phyloP scores from a whole-genome alignment of 768 basidiomycete species.

The Agrocybe praecox region DNA sequence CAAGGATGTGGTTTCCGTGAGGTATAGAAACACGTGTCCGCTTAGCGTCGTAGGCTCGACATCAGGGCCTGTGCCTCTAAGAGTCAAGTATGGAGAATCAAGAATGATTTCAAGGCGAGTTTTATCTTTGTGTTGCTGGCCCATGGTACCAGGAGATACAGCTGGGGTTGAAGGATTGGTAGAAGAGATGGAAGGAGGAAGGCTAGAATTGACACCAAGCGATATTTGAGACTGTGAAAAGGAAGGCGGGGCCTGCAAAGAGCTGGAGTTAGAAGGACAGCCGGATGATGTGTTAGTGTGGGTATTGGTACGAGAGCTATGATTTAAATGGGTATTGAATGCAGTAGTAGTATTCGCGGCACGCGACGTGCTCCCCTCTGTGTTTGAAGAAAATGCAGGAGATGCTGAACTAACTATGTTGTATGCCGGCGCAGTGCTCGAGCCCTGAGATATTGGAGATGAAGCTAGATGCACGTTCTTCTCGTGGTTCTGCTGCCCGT shows the following conservation, averaged over 20 bases:
- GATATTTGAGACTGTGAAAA: neutral
- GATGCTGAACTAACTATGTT: no score
- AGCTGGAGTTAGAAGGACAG: neutral
- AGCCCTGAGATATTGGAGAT: neutral
- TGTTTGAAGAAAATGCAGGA: no score
- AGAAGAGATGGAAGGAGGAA: neutral
- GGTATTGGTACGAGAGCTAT: neutral
- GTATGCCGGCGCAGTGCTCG: neutral
- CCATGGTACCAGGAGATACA: neutral
- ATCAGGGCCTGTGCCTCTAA: constrained; percentile 82
- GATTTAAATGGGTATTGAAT: neutral
- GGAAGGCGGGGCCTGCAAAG: neutral
- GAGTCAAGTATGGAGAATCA: constrained; percentile 65
- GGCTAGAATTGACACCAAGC: neutral
- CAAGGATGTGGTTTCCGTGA: constrained; percentile 81
- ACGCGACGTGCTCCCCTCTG: no score
- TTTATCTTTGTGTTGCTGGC: constrained; percentile 30
- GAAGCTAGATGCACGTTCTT: neutral
- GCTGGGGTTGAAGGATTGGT: neutral
- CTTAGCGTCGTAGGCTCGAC: constrained; percentile 81
- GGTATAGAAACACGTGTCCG: constrained; percentile 79
- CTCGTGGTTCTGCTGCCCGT: neutral
- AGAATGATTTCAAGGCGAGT: constrained; percentile 78
- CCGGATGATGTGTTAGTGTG: neutral
- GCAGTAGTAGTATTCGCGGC: no score